Percentiles rank a stretch among this genome's conserved stretches.
Evolutionary conservation across 768 basidiomycete species (phyloP).

Genomic region (Coprinellus micaceus): DNA sequence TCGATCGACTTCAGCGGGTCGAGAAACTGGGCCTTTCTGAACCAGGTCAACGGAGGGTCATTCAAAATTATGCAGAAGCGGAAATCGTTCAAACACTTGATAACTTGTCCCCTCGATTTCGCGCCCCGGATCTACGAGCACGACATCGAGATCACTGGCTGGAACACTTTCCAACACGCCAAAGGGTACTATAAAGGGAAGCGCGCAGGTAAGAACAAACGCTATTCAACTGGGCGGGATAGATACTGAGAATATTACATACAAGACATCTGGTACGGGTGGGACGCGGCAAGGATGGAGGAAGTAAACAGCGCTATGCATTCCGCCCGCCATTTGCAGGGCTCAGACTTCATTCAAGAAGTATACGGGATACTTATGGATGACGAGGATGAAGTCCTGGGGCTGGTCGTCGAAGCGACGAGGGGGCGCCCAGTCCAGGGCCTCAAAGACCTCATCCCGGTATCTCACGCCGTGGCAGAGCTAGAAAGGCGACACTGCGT

Average conservation of each 20-base stretch:
- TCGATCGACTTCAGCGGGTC: conserved; percentile 29
- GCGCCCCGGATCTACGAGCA: conserved; percentile 32
- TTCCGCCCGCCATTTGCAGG: conserved; percentile 25
- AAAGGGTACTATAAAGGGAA: conserved; percentile 36
- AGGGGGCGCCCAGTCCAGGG: conserved; percentile 25
- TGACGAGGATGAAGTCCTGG: conserved; percentile 29
- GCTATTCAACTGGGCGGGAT: not conserved
- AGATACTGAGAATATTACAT: not conserved
- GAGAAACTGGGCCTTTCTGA: conserved; percentile 34
- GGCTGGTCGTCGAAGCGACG: conserved; percentile 35
- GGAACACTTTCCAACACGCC: conserved; percentile 23
- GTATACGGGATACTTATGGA: conserved; percentile 32
- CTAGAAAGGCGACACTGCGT: conserved; percentile 26
- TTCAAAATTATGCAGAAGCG: conserved; percentile 29
- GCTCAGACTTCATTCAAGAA: conserved; percentile 33
- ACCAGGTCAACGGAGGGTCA: conserved; percentile 21
- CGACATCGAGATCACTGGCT: conserved; percentile 35
- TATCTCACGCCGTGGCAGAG: conserved; percentile 29
- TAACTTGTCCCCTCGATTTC: conserved; percentile 31
- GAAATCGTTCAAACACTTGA: conserved; percentile 14
- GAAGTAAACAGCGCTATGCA: conserved; percentile 29
- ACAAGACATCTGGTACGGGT: conserved; percentile 31
- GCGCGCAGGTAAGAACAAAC: conserved; percentile 29
- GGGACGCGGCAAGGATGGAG: conserved; percentile 22
- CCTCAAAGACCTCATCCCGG: conserved; percentile 23